These are phyloP conservation scores for Fusarium pseudoanthophilum DNA, from an alignment of 2,329 filamentous ascomycete species.

Conservation along the genomic window DNA sequence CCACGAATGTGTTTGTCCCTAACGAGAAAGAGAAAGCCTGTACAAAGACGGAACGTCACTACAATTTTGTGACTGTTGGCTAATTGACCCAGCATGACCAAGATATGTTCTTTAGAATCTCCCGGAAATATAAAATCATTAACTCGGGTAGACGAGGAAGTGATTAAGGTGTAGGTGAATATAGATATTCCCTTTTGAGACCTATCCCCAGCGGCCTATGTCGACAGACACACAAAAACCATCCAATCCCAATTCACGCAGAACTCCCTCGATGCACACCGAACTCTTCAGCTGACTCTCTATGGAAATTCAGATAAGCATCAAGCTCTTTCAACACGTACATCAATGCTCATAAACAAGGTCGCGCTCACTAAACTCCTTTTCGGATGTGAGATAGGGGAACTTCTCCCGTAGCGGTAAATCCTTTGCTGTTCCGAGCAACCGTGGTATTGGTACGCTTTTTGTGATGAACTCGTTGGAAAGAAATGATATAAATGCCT, in stretches of 20 bases:
- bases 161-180: background rate
- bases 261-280: background rate
- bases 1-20: background rate
- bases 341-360: background rate
- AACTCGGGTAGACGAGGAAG: background rate
- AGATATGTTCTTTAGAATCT: background rate
- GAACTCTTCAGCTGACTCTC: too few species aligned
- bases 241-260: background rate
- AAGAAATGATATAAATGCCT: conserved; percentile 60
- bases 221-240: background rate
- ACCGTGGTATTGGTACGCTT: background rate
- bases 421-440: conserved; percentile 25
- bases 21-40: background rate
- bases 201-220: background rate
- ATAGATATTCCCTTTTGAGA: background rate
- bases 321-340: background rate
- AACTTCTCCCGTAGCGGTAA: conserved; percentile 29
- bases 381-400: conserved; percentile 6
- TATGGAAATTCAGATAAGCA: background rate
- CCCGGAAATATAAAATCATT: background rate
- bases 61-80: background rate
- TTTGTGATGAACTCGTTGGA: conserved; percentile 36
- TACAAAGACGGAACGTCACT: background rate
- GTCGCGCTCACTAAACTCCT: background rate
- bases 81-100: background rate